Conservation (phyloP, 176 grass and related monocot genomes). For the Oryza glaberrima region DNA sequence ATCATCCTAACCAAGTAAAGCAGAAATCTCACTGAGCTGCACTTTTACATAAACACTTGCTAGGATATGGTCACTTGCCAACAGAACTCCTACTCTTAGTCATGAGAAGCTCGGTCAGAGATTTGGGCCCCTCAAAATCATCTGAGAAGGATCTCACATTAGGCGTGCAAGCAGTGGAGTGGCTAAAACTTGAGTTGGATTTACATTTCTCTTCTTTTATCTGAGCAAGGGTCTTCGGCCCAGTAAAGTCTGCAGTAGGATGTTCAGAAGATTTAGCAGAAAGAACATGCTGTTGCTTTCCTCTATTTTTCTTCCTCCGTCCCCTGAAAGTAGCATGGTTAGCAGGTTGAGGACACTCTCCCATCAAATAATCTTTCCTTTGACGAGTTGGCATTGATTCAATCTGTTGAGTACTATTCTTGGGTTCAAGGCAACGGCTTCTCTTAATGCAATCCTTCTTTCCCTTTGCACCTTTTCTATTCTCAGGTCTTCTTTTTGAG, state of each 20-base stretch:
- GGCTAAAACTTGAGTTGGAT: slow-evolving; percentile 30
- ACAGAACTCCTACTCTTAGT: slow-evolving; percentile 33
- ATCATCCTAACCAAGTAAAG: slow-evolving; percentile 31
- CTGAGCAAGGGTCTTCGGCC: slow-evolving; percentile 55
- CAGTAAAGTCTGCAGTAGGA: slow-evolving; percentile 30
- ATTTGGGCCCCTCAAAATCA: slow-evolving; percentile 53
- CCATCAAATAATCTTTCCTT: slow-evolving; percentile 21
- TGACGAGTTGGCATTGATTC: not conserved
- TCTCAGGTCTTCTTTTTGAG: slow-evolving; percentile 37
- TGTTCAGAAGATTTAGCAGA: slow-evolving; percentile 23
- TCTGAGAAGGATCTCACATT: slow-evolving; percentile 27
- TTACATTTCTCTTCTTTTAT: slow-evolving; percentile 57
- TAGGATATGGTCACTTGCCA: not conserved
- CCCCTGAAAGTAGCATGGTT: slow-evolving; percentile 19
- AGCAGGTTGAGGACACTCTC: slow-evolving; percentile 8
- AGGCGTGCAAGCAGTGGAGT: not conserved
- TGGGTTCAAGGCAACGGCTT: not conserved
- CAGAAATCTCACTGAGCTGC: not conserved
- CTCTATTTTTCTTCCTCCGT: slow-evolving; percentile 41
- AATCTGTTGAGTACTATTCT: slow-evolving; percentile 8
- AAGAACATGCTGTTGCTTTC: slow-evolving; percentile 36
- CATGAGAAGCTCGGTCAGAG: slow-evolving; percentile 50
- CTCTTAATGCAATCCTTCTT: slow-evolving; percentile 38
- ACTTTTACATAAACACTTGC: slow-evolving; percentile 15
- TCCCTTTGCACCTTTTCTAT: slow-evolving; percentile 37